Base-by-base conservation (phyloP, 2,329 filamentous ascomycete species). In the Colletotrichum simmondsii region DNA sequence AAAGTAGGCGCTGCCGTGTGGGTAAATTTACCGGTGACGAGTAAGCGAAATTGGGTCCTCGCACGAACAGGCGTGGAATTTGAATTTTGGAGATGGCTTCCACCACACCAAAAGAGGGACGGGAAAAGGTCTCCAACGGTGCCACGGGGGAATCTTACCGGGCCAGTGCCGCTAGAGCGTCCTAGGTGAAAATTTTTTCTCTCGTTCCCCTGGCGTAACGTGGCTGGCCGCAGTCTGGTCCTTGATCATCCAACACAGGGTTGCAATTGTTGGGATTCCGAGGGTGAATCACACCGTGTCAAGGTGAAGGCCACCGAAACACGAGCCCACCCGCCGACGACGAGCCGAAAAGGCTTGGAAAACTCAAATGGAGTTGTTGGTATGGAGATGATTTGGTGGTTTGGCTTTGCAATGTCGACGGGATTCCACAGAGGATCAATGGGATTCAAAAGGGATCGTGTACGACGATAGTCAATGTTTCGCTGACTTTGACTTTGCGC, bases 41-140 rank as follows among this genome's bases (percentile, higher is more conserved):
- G 71, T 68, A 73, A 73, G 68, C 71, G 71, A 73, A 59, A 73
- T 73, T 73, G 57, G 62, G 32, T 26, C 30, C 53, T 72, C 62
- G 63, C 71, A 68, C 68, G 71, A 59, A 58, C 68, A 58, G 69
- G 58, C 52, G 58, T 63, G 52, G 58, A 54, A 72, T 71, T 53
- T 53, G 52, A 56, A 53, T 56, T 63, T 71, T 72, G 68, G 37
- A 35, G 32, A 71, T 71, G 54, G 60, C 71, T 52, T 73, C 62
- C 59, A 32, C 49, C 49, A 64, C 52, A 24, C 14, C 59, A 46
- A 62, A 24, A 63, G 30, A 16, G 32, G 10, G 32, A 24, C 11
- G 37, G 37, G 5, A 68, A 58, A 58, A 59, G 22, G 22, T 68
- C 42, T 59, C 46, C 67, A 72, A 62, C 58, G 68, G 57, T 54